Conservation (phyloP, 257 asterid species). For the Thymus quinquecostatus region DNA sequence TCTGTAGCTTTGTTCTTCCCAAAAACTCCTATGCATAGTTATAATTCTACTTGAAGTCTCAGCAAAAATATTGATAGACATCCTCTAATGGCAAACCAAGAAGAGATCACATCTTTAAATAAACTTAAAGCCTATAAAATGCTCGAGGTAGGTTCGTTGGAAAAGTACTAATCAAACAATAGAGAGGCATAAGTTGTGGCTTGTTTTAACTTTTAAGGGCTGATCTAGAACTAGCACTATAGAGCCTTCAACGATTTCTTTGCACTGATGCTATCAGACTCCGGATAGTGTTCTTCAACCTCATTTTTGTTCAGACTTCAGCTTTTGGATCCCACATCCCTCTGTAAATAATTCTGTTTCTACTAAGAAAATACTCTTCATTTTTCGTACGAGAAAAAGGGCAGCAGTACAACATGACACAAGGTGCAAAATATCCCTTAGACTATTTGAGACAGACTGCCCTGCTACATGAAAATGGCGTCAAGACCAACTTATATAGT, state of each 20-base stretch:
- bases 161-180: constrained; percentile 2
- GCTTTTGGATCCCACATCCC: too few species aligned
- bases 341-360: too few species aligned
- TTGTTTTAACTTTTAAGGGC: constrained; percentile 1
- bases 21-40: background rate
- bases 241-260: background rate
- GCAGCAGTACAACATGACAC: too few species aligned
- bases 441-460: too few species aligned
- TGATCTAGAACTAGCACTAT: background rate
- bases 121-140: background rate
- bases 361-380: too few species aligned
- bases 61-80: background rate
- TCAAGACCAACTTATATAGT: too few species aligned
- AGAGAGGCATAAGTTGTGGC: background rate
- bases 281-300: too few species aligned
- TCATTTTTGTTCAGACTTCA: too few species aligned
- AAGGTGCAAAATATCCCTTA: too few species aligned
- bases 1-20: background rate
- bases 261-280: background rate
- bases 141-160: background rate
- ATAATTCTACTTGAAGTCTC: constrained; percentile 3
- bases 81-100: background rate
- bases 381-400: too few species aligned
- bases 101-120: constrained; percentile 9
- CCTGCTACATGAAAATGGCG: too few species aligned